Conservation (phyloP, 768 basidiomycete genomes). For the Hypholoma sublateritium region DNA sequence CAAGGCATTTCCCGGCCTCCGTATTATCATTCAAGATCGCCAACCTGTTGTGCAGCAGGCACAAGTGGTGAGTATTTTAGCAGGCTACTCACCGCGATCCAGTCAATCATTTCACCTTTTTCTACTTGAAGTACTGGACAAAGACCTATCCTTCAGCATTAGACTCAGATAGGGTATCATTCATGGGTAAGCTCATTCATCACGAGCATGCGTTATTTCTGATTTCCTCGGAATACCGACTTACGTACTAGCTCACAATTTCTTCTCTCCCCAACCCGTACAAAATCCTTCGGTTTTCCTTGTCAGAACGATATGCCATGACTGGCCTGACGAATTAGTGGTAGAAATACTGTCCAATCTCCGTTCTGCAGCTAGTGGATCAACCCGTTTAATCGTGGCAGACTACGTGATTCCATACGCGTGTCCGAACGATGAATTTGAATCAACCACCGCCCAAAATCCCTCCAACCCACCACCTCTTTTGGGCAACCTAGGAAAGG, state of each 20-base stretch:
- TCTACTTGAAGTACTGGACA: background rate
- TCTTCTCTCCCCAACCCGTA: slow-evolving; percentile 36
- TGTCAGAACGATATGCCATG: slow-evolving; percentile 34
- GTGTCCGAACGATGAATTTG: background rate
- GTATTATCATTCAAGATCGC: slow-evolving; percentile 25
- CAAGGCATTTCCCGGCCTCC: slow-evolving; percentile 16
- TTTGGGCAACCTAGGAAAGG: slow-evolving; percentile 4
- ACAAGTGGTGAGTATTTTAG: background rate
- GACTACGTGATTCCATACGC: slow-evolving; percentile 29
- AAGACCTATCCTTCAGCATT: background rate
- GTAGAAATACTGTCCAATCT: slow-evolving; percentile 30
- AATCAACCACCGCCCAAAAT: background rate
- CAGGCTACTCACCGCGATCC: background rate
- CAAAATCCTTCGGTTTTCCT: slow-evolving; percentile 34
- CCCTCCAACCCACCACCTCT: background rate
- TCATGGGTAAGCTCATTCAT: background rate
- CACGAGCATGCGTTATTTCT: background rate
- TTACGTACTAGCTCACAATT: slow-evolving; percentile 27
- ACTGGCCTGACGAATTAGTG: slow-evolving; percentile 34
- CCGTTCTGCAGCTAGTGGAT: slow-evolving; percentile 28
- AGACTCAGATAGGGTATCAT: background rate
- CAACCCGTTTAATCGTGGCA: slow-evolving; percentile 35
- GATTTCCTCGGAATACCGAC: background rate
- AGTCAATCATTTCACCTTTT: background rate
- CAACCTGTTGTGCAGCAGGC: background rate